A percentile compares a stretch with the other conserved stretches of the same genome.
phyloP scores from a whole-genome alignment of 768 basidiomycete species.

The Austroboletus eburneus region DNA sequence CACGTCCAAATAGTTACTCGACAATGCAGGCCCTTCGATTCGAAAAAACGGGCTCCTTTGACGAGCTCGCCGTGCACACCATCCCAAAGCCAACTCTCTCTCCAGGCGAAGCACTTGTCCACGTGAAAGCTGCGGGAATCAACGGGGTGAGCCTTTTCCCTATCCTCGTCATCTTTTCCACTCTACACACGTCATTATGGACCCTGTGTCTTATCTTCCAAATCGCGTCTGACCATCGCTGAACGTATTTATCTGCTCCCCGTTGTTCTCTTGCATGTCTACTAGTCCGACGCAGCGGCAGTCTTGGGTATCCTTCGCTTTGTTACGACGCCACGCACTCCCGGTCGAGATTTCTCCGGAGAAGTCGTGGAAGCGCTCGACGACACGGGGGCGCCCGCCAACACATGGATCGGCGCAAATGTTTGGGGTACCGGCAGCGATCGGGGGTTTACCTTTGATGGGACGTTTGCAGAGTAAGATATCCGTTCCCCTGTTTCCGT shows the following conservation, averaged over 20 bases:
- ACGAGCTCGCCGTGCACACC: conserved; percentile 20
- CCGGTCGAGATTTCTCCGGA: conserved; percentile 33
- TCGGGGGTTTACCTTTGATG: conserved; percentile 31
- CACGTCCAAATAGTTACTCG: background rate
- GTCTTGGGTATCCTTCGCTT: conserved; percentile 27
- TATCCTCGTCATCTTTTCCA: background rate
- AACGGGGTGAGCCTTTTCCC: conserved; percentile 25
- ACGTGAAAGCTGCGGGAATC: conserved; percentile 31
- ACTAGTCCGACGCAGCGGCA: conserved; percentile 29
- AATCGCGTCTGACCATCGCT: background rate
- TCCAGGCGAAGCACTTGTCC: conserved; percentile 32
- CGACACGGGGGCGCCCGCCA: conserved; percentile 11
- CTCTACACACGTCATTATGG: background rate
- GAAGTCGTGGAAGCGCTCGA: conserved; percentile 32
- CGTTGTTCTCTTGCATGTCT: background rate
- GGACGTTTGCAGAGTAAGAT: conserved; percentile 34
- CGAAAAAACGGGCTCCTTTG: conserved; percentile 29
- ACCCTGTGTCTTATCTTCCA: background rate
- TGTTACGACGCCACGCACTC: conserved; percentile 30
- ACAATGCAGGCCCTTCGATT: conserved; percentile 33
- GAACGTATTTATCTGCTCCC: background rate
- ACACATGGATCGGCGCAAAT: conserved; percentile 26
- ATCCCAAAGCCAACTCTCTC: conserved; percentile 24
- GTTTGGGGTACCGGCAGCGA: conserved; percentile 35
- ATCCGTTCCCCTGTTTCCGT: background rate